Evolutionary conservation across 257 asterid genomes (phyloP), one percentile per base, ranked within the genome.

Genomic region (Solanum verrucosum): DNA sequence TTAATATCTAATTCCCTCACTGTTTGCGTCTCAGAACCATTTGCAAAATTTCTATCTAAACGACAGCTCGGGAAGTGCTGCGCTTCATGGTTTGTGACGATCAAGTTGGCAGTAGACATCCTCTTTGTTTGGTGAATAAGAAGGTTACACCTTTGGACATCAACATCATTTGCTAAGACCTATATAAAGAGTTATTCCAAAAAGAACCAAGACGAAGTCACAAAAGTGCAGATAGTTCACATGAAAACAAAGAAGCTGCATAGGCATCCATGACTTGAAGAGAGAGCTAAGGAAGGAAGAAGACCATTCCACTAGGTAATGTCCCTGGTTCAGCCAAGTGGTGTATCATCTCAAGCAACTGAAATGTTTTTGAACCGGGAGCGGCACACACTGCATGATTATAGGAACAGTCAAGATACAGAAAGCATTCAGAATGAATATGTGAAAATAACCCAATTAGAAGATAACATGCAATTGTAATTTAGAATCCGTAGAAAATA

Each of bases 121-220:
- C 98, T 94, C 90, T 95, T 95, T 13, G 97, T 94, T 90, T 95
- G 98, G 88, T 95, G 98, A 87, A 95, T 94, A 72, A 95, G 98
- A 91, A 95, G 97, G 92, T 95, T 93, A 89, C 98, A 94, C 88
- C 98, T 92, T 90, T 94, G 96, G 44, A 94, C 96, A 90, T 95
- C 97, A 89, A 93, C 92, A 91, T 95, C 98, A 93, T 95, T 95
- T 88, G 98, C 98, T 68, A 95, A 90, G 70, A 95, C 93, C 98
- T 95, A 87, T 73, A 23, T 46, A 33, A 60, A 72, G 68, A 16
- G 49, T 59, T 21, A 73, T 73, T 34, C 27, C 46, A 63, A 86
- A 33, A 86, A 46, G 37, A n/a, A 46, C 65, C 60, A 35, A 46
- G 38, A 52, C 70, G 4, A 29, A 0, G 70, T 49, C 13, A 82